Evolutionary conservation across 768 basidiomycete genomes (phyloP), one percentile per base, ranked within the genome.

Genomic region (Rhodocollybia butyracea): DNA sequence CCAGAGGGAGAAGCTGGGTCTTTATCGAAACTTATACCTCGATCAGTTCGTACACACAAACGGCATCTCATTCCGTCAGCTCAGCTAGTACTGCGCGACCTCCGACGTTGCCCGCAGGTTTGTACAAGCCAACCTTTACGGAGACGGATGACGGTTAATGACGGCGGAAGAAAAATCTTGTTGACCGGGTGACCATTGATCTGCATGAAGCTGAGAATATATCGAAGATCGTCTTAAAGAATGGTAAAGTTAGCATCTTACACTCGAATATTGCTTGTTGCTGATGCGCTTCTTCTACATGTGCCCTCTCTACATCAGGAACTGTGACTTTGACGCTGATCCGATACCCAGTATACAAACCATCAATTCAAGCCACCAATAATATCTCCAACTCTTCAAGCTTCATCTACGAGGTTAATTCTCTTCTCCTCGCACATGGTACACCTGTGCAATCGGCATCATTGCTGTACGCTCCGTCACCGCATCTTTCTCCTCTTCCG

Each of bases 31-130:
- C 72, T 70, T 19, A 65, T 60, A 57, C 62, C 61, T 47, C 68
- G 67, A 3, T 62, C 60, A 34, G 61, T 71, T 11, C 66, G 68
- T 58, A 61, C 76, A 0, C 89, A 93, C 65, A 86, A 79, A 65
- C 83, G 90, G 82, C 82, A 10, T 84, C 83, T 0, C 91, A 93
- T 66, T 91, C 89, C 0, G 85, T 93, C 63, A 91, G 88, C 64
- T 89, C 88, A 48, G 91, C 88, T 1, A 89, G 89, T 0, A 73
- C 92, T 41, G 83, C 91, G 4, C 79, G 86, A 55, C 91, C 91
- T 0, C 91, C 91, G 0, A 93, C 91, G 1, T 91, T 89, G 2
- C 89, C 91, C 17, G 88, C 89, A 32, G 53, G 53, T 34, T 22
- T 42, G 13, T 36, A 40, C 10, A 79, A 81, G 1, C 76, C 75